Evolutionary conservation across 306 rosid genomes (phyloP), one percentile per base, ranked within the genome.

Genomic region (Aeschynomene evenia): DNA sequence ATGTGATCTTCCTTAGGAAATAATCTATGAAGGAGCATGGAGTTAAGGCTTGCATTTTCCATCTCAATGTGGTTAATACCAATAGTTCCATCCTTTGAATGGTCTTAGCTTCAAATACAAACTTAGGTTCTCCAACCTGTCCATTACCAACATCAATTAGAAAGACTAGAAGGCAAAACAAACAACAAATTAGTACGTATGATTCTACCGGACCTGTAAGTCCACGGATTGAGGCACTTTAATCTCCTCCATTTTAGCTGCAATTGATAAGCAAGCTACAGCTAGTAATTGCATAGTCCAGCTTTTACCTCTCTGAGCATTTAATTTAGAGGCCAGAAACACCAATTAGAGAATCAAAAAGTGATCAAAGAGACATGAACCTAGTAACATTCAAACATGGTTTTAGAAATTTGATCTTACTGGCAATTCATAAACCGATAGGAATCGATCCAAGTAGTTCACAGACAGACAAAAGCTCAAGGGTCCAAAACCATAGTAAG

Each of bases 361-460:
- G 16, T 71, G 50, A 79, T 13, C 73, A 78, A 49, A 50, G 55
- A 42, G 72, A 45, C 12, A 31, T 7, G 66, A 73, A 58, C 50
- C 58, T 11, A 66, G 58, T 28, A 52, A 29, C 34, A 62, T 33
- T 71, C 50, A 76, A 4, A 19, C 40, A 75, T 68, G 68, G 45
- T 58, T 39, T 43, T 15, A 26, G 76, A 23, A 29, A 40, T 58
- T 64, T 0, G 43, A 79, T 74, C 97, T 87, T 79, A 90, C 99
- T 37, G 89, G 95, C 70, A 91, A 78, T 33, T 85, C 80, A 57
- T 78, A 65, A 10, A 77, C 61, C 8, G 98, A 94, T 49, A 94
- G 85, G 82, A 94, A 94, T 22, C 98, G 95, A 80, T 94, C 98
- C 87, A 85, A 76, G 87, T 94, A 94, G 86, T 88, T 94, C 78